Evolutionary conservation across 192 early-diverging fungal genomes (phyloP).

Genomic region (Neocallimastix lanati): DNA sequence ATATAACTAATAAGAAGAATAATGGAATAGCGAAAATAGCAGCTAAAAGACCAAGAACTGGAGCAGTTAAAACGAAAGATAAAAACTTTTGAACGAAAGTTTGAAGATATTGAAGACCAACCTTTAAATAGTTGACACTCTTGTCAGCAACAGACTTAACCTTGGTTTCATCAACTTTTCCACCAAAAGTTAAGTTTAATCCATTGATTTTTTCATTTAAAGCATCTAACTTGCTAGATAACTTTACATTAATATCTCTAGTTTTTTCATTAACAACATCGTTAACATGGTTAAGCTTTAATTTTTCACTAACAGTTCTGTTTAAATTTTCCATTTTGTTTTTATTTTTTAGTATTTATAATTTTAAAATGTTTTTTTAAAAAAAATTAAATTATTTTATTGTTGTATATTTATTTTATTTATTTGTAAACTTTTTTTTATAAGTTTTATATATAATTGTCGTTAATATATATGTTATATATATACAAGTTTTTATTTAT

Average conservation of each 20-base stretch:
- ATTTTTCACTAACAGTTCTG: neutral
- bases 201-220: neutral
- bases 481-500: too few relatives aligned
- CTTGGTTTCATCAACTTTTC: neutral
- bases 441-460: too few relatives aligned
- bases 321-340: neutral
- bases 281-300: neutral
- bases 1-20: neutral
- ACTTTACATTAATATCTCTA: neutral
- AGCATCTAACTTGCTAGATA: neutral
- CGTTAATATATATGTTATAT: too few relatives aligned
- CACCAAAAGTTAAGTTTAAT: neutral
- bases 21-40: neutral
- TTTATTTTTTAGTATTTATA: neutral
- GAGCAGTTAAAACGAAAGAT: neutral
- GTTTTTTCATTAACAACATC: neutral
- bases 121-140: neutral
- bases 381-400: too few relatives aligned
- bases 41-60: neutral
- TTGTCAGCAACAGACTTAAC: neutral
- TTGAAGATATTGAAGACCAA: neutral
- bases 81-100: neutral
- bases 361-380: too few relatives aligned
- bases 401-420: too few relatives aligned
- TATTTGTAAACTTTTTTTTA: too few relatives aligned